Base-by-base conservation (phyloP, 306 rosid species). In the Purshia tridentata region DNA sequence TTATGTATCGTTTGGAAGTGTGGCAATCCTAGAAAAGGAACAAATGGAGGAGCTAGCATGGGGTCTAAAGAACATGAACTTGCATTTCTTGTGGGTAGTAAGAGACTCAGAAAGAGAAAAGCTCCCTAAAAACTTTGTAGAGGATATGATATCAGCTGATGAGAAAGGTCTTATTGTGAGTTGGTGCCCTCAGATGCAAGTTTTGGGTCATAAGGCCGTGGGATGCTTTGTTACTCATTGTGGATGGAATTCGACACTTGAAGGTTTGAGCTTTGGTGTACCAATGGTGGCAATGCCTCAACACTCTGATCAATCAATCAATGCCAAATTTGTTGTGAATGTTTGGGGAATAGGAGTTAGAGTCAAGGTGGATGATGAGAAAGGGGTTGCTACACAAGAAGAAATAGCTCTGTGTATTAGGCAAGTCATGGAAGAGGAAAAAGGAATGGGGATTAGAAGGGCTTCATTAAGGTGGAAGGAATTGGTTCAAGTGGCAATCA, bases 181-280 rank as follows among this genome's bases (percentile, higher is more conserved):
- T 0, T 81, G 81, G 78, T 64, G 81, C 65, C 9, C 73, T 0
- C 84, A 76, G 57, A n/a, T 75, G 9, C 45, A 58, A 58, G 77
- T 81, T 8, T 50, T 76, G 77, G 42, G 51, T 14, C 73, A 81
- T 42, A 60, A 58, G 48, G 76, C 81, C 0, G 54, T 81, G 3
- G 81, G 84, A 0, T 76, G 81, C 40, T 81, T 81, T n/a, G 20
- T 81, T 8, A 81, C 57, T 18, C 84, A 81, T 19, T 71, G 84
- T 1, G 77, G 84, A 8, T 80, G 84, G 81, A 80, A 76, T 68
- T 80, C 84, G 1, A 70, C 67, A 0, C 69, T 71, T 0, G 84
- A 81, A 35, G 84, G 71, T 0, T 8, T 81, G 66, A 55, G 81
- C 42, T 51, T 59, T 18, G 81, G 81, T 39, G 84, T 81, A 42